Evolutionary conservation across 148 eudicot genomes (phyloP), one percentile per base, ranked within the genome.

Genomic region (Diospyros kaki): DNA sequence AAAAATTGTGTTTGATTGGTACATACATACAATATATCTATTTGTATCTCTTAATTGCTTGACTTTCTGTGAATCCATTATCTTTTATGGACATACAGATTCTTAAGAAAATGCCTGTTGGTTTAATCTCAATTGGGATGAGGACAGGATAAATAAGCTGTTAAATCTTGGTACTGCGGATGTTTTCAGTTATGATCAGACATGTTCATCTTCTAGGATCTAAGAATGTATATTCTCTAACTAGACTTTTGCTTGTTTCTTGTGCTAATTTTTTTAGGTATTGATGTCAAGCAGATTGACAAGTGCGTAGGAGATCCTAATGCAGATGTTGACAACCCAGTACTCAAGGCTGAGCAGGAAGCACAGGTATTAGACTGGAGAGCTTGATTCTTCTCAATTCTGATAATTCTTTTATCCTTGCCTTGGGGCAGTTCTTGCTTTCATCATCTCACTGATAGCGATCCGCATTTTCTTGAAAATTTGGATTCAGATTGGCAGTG

Each of bases 401-500:
- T 43, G 17, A 45, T 77, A 9, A 61, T 60, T 63, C 10, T 8
- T 70, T 17, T 61, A 7, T 3, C 18, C 48, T 66, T 54, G 38
- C 6, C 12, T 69, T 18, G 5, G n/a, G 10, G 58, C 15, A 43
- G 28, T 43, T 63, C 39, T 51, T 9, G 40, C 18, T 63, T 45
- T 62, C 28, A 58, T 53, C 54, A 67, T 80, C 45, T 1, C 62
- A 11, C 60, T 76, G 44, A 58, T 73, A 60, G 66, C 50, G 43
- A 9, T 40, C 61, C 68, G 51, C 4, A 14, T 12, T 59, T 12
- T 2, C 12, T 73, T 68, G 64, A 28, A 5, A 7, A 53, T 69
- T 9, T 78, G 63, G 45, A 81, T 78, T 75, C 90, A 95, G 98
- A 83, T 95, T 50, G 98, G 98, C 54, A 91, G 84, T 81, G 96